Conservation (phyloP, 2,329 filamentous ascomycete genomes). For the Aurifilum marmelostoma region DNA sequence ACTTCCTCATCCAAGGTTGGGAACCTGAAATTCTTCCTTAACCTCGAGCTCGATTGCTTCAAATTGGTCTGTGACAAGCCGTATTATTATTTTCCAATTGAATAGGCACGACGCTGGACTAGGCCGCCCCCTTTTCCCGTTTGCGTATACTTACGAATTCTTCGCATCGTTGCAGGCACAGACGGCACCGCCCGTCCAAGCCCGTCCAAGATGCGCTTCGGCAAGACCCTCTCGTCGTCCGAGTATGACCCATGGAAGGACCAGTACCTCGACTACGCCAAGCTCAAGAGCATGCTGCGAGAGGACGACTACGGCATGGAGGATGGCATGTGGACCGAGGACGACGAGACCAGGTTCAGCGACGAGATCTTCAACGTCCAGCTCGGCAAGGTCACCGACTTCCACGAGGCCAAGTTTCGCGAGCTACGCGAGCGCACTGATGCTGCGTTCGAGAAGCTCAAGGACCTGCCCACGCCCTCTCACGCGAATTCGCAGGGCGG, state of each 20-base stretch:
- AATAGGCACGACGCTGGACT: neutral
- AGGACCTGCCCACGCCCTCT: conserved; percentile 71
- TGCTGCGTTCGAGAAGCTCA: conserved; percentile 68
- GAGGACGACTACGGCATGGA: conserved; percentile 70
- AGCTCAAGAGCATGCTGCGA: conserved; percentile 85
- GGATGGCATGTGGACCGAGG: conserved; percentile 79
- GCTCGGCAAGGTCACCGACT: conserved; percentile 90
- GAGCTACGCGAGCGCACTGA: conserved; percentile 58
- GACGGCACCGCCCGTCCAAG: neutral
- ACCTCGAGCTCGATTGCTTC: neutral
- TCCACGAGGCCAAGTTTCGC: conserved; percentile 79
- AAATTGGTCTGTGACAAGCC: neutral
- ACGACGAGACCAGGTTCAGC: conserved; percentile 91
- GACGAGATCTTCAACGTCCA: conserved; percentile 94
- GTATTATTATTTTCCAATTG: neutral
- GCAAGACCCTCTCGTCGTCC: conserved; percentile 79
- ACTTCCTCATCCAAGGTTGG: neutral
- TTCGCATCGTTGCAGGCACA: neutral
- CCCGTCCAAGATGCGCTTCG: conserved; percentile 77
- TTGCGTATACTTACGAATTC: neutral
- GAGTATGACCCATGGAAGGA: conserved; percentile 88
- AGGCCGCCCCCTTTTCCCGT: neutral
- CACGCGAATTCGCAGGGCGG: conserved; percentile 56
- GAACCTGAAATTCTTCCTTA: neutral
- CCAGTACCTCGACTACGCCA: conserved; percentile 93